These are phyloP conservation scores for Basipetospora chlamydospora DNA, from an alignment of 2,329 filamentous ascomycete species.

Conservation along the genomic window DNA sequence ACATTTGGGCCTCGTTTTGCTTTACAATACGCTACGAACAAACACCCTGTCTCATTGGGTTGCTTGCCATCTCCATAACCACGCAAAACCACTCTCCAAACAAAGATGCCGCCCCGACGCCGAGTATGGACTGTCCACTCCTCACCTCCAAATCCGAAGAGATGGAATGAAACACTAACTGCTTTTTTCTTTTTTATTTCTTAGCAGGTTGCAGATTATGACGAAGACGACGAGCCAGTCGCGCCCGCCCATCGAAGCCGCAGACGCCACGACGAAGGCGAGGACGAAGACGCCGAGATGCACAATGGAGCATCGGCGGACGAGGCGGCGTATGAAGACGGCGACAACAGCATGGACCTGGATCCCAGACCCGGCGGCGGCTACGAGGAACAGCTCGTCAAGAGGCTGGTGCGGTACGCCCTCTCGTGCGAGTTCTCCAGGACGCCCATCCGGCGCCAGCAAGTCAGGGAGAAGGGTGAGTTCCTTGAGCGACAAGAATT, in stretches of 20 bases:
- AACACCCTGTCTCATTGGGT: too few species aligned
- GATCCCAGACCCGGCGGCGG: constrained; percentile 17
- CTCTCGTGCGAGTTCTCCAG: constrained; percentile 52
- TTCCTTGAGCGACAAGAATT: neutral
- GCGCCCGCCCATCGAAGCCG: neutral
- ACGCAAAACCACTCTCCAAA: too few species aligned
- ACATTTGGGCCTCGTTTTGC: too few species aligned
- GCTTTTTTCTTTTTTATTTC: neutral
- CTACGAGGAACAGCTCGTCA: constrained; percentile 38
- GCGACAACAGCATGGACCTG: constrained; percentile 5
- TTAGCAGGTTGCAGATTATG: neutral
- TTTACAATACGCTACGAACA: too few species aligned
- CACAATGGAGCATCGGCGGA: too few species aligned
- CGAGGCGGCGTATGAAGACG: too few species aligned
- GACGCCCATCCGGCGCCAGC: constrained; percentile 43
- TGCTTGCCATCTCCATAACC: too few species aligned
- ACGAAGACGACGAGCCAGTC: neutral
- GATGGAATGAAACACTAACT: neutral
- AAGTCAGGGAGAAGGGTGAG: constrained; percentile 48
- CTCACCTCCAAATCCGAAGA: neutral
- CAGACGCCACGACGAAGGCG: constrained; percentile 13
- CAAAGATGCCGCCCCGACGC: too few species aligned
- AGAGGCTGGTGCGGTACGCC: constrained; percentile 55
- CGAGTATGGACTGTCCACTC: too few species aligned
- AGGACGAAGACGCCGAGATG: constrained; percentile 11